phyloP scores from a whole-genome alignment of 169 alveolate genomes.

The Plasmodium berghei region DNA sequence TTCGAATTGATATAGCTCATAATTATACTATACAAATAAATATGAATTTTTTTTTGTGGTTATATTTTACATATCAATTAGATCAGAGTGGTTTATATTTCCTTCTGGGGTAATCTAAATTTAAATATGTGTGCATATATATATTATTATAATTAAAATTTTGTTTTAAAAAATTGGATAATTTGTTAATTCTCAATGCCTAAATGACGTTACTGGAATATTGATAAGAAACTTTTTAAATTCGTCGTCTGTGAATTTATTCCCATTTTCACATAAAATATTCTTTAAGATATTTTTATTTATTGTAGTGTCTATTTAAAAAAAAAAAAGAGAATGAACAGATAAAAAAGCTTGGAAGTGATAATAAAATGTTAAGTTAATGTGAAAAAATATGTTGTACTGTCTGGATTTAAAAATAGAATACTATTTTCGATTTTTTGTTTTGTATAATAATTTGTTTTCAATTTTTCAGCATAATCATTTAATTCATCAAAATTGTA shows the following conservation, averaged over 20 bases:
- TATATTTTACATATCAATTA: slow-evolving; percentile 39
- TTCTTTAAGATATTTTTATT: slow-evolving; percentile 20
- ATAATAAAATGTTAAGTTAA: not conserved
- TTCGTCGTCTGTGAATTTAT: slow-evolving; percentile 59
- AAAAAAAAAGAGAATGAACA: slow-evolving; percentile 10
- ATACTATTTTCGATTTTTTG: slow-evolving; percentile 46
- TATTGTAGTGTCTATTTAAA: slow-evolving; percentile 30
- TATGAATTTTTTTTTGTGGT: not conserved
- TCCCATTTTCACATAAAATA: slow-evolving; percentile 64
- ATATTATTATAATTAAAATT: not conserved
- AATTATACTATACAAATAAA: no score
- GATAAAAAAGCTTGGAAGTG: not conserved
- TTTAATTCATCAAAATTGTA: slow-evolving; percentile 57
- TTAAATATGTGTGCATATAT: not conserved
- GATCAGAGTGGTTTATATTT: slow-evolving; percentile 45
- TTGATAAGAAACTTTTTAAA: slow-evolving; percentile 52
- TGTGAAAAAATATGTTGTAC: slow-evolving; percentile 5
- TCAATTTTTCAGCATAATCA: slow-evolving; percentile 37
- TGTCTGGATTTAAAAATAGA: slow-evolving; percentile 38
- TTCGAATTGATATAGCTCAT: no score
- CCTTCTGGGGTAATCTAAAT: slow-evolving; percentile 39
- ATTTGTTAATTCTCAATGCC: slow-evolving; percentile 1
- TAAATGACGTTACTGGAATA: slow-evolving; percentile 33
- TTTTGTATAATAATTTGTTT: slow-evolving; percentile 46
- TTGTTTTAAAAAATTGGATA: slow-evolving; percentile 4